Conservation (phyloP, 2,329 filamentous ascomycete genomes). For the Phialophora verrucosa region DNA sequence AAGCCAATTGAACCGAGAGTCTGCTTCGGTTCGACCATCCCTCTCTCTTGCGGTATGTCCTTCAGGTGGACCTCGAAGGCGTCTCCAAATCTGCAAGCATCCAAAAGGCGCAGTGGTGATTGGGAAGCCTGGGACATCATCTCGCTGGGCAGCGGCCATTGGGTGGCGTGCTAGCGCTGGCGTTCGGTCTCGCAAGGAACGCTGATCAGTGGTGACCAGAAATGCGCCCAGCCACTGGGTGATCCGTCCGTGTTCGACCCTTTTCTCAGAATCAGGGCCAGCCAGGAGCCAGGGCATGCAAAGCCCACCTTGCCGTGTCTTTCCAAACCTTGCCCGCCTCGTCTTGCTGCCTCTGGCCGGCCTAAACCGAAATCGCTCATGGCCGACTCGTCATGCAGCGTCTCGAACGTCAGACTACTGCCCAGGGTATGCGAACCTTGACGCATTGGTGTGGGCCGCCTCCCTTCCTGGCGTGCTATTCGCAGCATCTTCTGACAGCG, state of each 20-base stretch:
- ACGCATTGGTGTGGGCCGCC: conserved; percentile 35
- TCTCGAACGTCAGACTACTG: conserved; percentile 35
- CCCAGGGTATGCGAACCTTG: conserved; percentile 37
- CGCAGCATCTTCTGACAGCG: conserved; percentile 35
- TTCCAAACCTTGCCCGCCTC: conserved; percentile 37
- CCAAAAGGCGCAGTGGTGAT: conserved; percentile 15
- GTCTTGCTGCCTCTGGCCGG: conserved; percentile 31
- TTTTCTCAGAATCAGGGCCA: conserved; percentile 21
- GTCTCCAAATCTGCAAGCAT: conserved; percentile 23
- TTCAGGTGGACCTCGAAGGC: neutral
- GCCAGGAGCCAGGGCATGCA: conserved; percentile 16
- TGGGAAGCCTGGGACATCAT: conserved; percentile 8
- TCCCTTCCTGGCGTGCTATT: conserved; percentile 36
- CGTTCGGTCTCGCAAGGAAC: conserved; percentile 38
- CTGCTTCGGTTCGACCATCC: conserved; percentile 24
- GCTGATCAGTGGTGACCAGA: conserved; percentile 38
- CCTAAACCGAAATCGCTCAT: conserved; percentile 37
- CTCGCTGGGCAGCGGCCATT: conserved; percentile 20
- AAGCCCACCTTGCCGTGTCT: conserved; percentile 34
- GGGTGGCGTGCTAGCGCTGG: conserved; percentile 32
- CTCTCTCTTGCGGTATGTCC: conserved; percentile 6
- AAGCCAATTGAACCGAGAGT: conserved; percentile 21
- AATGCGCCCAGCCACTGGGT: conserved; percentile 40
- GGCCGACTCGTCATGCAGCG: conserved; percentile 38
- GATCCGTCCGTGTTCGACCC: conserved; percentile 33